phyloP scores from a whole-genome alignment of 2,329 filamentous ascomycete species.

The Ophiostoma novo-ulmi region DNA sequence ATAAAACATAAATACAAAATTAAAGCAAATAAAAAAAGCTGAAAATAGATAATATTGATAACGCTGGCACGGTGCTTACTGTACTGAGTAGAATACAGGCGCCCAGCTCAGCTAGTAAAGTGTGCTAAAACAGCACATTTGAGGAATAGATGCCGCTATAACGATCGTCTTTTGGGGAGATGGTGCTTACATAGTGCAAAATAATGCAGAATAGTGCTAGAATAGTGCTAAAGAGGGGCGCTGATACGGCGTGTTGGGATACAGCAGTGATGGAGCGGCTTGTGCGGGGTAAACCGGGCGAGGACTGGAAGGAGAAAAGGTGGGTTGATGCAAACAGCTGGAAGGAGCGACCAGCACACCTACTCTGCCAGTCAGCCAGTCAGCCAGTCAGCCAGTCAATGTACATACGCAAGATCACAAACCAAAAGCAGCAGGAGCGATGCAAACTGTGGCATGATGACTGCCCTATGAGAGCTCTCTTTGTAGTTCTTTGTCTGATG shows the following conservation, averaged over 20 bases:
- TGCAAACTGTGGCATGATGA: neutral
- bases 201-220: neutral
- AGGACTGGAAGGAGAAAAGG: neutral
- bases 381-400: neutral
- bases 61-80: neutral
- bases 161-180: neutral
- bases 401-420: neutral
- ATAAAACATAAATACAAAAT: neutral
- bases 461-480: neutral
- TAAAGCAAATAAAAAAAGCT: slow-evolving; percentile 4
- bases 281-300: slow-evolving; percentile 15
- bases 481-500: neutral
- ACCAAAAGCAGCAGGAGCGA: neutral
- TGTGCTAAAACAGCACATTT: neutral
- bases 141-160: neutral
- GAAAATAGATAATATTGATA: neutral
- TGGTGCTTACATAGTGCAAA: too few species aligned
- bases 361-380: neutral
- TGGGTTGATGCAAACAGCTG: slow-evolving; percentile 14
- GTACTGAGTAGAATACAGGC: neutral
- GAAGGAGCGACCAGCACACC: slow-evolving; percentile 4
- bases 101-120: neutral
- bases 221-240: neutral
- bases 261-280: slow-evolving; percentile 10
- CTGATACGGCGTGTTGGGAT: slow-evolving; percentile 5